Evolutionary conservation across 768 basidiomycete genomes (phyloP).

Genomic region (Lactarius psammicola): DNA sequence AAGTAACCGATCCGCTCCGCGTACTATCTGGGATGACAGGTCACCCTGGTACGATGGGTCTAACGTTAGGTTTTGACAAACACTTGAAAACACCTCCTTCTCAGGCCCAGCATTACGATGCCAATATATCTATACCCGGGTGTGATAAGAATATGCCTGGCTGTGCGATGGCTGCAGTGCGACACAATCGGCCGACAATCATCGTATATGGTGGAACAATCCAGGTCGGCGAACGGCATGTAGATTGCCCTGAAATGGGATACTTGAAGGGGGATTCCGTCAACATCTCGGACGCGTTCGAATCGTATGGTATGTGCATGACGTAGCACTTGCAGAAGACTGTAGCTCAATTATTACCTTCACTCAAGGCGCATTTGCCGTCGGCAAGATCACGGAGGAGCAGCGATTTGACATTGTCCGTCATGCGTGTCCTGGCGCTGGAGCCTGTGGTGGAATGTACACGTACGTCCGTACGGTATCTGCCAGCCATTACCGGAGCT

Average conservation of each 20-base stretch:
- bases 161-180: conserved; percentile 79
- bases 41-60: conserved; percentile 48
- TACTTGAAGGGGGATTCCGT: conserved; percentile 76
- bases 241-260: conserved; percentile 80
- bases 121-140: conserved; percentile 81
- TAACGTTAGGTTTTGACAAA: not conserved
- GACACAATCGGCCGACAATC: conserved; percentile 86
- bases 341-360: not conserved
- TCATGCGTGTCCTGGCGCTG: conserved; percentile 81
- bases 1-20: not conserved
- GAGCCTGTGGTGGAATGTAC: conserved; percentile 88
- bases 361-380: conserved; percentile 62
- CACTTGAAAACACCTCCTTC: not conserved
- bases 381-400: conserved; percentile 76
- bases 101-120: conserved; percentile 87
- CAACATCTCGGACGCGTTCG: conserved; percentile 82
- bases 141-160: conserved; percentile 96
- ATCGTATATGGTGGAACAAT: conserved; percentile 87
- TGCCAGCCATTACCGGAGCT: not conserved
- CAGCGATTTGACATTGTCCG: conserved; percentile 82
- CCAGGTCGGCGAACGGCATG: conserved; percentile 66
- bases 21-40: conserved; percentile 36
- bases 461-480: conserved; percentile 46
- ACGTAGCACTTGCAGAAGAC: not conserved
- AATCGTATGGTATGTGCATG: conserved; percentile 71